Conservation (phyloP, 2,329 filamentous ascomycete species). For the Septoria linicola region DNA sequence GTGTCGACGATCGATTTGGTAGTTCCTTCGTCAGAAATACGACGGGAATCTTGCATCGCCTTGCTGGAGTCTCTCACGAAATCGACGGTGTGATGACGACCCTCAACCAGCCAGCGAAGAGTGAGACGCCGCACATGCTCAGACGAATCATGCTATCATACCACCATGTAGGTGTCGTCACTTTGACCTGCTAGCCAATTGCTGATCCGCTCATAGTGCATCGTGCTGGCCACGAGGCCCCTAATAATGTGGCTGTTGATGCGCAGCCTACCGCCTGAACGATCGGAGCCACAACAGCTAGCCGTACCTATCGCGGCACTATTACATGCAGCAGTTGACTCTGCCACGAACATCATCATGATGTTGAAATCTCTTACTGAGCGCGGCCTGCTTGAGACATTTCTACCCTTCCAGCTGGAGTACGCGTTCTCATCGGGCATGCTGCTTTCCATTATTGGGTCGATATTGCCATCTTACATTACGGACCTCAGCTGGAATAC, state of each 20-base stretch:
- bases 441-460: conserved; percentile 23
- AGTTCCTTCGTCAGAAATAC: conserved; percentile 19
- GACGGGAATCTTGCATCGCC: conserved; percentile 26
- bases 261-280: conserved; percentile 12
- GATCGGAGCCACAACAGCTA: conserved; percentile 16
- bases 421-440: conserved; percentile 27
- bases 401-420: conserved; percentile 30
- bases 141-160: conserved; percentile 19
- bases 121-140: conserved; percentile 13
- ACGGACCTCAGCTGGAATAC: conserved; percentile 20
- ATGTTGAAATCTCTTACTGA: conserved; percentile 10
- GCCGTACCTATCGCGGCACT: conserved; percentile 18
- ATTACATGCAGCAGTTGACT: conserved; percentile 14
- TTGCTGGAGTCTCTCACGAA: conserved; percentile 28
- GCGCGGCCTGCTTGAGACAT: conserved; percentile 20
- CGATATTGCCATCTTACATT: conserved; percentile 24
- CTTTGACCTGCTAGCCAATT: too few relatives aligned
- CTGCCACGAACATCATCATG: conserved; percentile 14
- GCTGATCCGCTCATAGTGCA: conserved; percentile 12
- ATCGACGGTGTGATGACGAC: conserved; percentile 18
- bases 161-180: conserved; percentile 8
- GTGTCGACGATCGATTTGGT: conserved; percentile 13
- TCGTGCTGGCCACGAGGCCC: conserved; percentile 39
- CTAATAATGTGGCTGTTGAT: conserved; percentile 20
- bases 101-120: conserved; percentile 7